Evolutionary conservation across 768 basidiomycete species (phyloP).

Genomic region (Termitomyces sp.): DNA sequence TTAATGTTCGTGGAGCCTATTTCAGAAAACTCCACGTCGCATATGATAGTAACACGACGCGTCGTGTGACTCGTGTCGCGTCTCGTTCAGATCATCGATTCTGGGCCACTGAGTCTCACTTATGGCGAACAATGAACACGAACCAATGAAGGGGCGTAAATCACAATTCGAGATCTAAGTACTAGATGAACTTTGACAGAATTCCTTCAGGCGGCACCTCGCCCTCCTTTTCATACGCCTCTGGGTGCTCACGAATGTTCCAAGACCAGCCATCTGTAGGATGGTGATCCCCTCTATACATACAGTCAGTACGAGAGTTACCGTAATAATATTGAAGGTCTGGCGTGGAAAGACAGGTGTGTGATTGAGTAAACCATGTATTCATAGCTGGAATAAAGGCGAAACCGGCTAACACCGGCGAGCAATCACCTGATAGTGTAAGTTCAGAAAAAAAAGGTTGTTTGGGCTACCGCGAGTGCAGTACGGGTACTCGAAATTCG

Average conservation of each 20-base stretch:
- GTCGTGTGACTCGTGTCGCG: background rate
- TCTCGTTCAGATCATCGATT: background rate
- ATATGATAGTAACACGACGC: background rate
- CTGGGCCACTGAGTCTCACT: no score
- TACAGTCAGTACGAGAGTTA: conserved; percentile 19
- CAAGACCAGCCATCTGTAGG: conserved; percentile 16
- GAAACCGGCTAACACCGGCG: no score
- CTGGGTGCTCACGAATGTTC: conserved; percentile 7
- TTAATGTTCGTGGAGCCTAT: no score
- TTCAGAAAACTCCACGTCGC: no score
- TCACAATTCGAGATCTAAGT: background rate
- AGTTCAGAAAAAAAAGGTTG: no score
- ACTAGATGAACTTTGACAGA: background rate
- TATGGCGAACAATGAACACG: no score
- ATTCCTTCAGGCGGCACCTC: conserved; percentile 16
- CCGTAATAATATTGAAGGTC: conserved; percentile 20
- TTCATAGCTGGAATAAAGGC: no score
- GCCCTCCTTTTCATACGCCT: conserved; percentile 19
- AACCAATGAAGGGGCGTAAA: background rate
- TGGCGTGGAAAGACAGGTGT: no score
- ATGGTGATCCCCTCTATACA: conserved; percentile 30
- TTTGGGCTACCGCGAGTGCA: no score
- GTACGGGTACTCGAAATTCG: no score
- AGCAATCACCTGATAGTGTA: no score
- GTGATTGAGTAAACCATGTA: no score